Evolutionary conservation across 2,329 filamentous ascomycete genomes (phyloP).

Genomic region (Tolypocladium endophyticum): DNA sequence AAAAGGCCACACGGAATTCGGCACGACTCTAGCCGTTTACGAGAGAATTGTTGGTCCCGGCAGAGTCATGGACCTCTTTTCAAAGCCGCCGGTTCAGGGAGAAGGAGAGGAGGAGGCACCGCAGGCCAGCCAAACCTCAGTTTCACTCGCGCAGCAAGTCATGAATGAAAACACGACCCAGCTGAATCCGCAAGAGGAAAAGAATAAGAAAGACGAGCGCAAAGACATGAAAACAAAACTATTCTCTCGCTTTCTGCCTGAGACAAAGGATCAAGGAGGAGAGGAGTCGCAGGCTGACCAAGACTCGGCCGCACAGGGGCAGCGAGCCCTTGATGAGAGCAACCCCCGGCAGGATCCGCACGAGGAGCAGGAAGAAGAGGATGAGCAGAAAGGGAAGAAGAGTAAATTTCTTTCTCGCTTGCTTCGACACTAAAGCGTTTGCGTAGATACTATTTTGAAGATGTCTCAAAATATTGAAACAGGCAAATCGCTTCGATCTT

Average conservation of each 20-base stretch:
- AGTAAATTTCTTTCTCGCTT: slow-evolving; percentile 5
- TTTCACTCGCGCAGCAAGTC: not conserved
- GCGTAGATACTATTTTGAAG: not conserved
- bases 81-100: slow-evolving; percentile 15
- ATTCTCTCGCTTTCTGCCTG: slow-evolving; percentile 5
- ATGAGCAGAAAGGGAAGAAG: slow-evolving; percentile 1
- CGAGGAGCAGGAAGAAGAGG: slow-evolving; percentile 14
- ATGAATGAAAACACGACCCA: slow-evolving; percentile 38
- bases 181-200: slow-evolving; percentile 29
- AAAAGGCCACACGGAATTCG: slow-evolving; percentile 38
- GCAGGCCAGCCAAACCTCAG: not conserved
- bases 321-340: slow-evolving; percentile 43
- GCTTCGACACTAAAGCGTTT: not conserved
- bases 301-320: slow-evolving; percentile 33
- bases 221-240: slow-evolving; percentile 1
- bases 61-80: slow-evolving; percentile 40
- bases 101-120: not conserved
- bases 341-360: slow-evolving; percentile 38
- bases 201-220: slow-evolving; percentile 7
- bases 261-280: slow-evolving; percentile 5
- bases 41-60: slow-evolving; percentile 37
- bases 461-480: too few relatives aligned
- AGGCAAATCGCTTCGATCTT: too few relatives aligned
- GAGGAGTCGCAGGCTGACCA: slow-evolving; percentile 10
- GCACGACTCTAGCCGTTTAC: slow-evolving; percentile 42